These are phyloP conservation scores for Thraustochytrium sp. DNA, from an alignment of 352 stramenopile species.

Conservation along the genomic window DNA sequence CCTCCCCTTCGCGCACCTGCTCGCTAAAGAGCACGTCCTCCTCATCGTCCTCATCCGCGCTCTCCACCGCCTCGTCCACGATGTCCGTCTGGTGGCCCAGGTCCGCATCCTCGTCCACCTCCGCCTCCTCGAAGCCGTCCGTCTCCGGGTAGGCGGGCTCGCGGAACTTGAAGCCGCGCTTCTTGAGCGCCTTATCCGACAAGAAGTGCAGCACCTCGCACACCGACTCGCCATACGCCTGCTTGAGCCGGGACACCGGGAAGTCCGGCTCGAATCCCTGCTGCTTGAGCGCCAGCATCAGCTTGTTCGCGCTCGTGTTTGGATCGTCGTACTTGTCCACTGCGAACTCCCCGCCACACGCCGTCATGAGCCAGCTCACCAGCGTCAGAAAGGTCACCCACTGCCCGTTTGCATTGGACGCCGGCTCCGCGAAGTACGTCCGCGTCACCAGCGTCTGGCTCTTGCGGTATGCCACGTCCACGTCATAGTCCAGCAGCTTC, in stretches of 20 bases:
- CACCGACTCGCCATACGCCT: constrained; percentile 55
- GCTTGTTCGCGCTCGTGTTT: constrained; percentile 52
- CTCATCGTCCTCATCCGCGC: constrained; percentile 46
- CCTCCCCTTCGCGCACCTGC: constrained; percentile 51
- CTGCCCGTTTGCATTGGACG: constrained; percentile 11
- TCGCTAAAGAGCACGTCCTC: constrained; percentile 46
- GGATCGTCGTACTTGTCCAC: constrained; percentile 44
- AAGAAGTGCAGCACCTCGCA: constrained; percentile 57
- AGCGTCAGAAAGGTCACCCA: not conserved
- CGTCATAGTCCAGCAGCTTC: constrained; percentile 24
- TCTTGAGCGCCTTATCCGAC: constrained; percentile 51
- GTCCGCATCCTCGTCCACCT: constrained; percentile 45
- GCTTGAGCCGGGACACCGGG: constrained; percentile 50
- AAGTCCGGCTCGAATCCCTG: constrained; percentile 57
- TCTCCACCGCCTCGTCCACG: constrained; percentile 48
- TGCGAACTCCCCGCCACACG: not conserved
- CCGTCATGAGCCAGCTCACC: constrained; percentile 26
- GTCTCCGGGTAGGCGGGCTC: constrained; percentile 45
- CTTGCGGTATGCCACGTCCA: not conserved
- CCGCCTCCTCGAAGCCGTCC: constrained; percentile 46
- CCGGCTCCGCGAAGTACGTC: constrained; percentile 27
- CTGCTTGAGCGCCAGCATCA: constrained; percentile 57
- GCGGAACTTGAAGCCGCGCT: constrained; percentile 43
- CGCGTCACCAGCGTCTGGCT: not conserved
- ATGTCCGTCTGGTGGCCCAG: constrained; percentile 32